Evolutionary conservation across 1,139 yeast genomes (phyloP).

Genomic region (Kodamaea suecica): DNA sequence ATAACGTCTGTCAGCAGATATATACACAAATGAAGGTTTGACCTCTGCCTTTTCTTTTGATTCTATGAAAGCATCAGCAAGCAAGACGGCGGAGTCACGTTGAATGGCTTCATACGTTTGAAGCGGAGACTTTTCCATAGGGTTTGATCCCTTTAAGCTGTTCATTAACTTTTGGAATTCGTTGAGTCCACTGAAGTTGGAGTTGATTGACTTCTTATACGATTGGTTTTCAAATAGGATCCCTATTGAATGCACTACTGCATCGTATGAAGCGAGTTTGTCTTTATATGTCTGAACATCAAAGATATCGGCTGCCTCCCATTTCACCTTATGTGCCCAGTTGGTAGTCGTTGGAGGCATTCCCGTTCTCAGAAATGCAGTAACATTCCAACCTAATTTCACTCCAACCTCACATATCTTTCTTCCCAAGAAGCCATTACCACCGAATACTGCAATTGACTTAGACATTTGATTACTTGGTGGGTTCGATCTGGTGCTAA

Average conservation of each 20-base stretch:
- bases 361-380: constrained; percentile 62
- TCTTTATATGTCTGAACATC: constrained; percentile 54
- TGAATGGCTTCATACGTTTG: constrained; percentile 63
- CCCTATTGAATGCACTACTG: constrained; percentile 86
- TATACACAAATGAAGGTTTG: constrained; percentile 59
- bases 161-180: constrained; percentile 31
- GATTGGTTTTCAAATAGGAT: constrained; percentile 61
- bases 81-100: constrained; percentile 62
- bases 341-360: constrained; percentile 42
- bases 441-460: constrained; percentile 73
- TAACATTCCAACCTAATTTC: constrained; percentile 58
- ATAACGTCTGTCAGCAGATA: constrained; percentile 73
- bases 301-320: constrained; percentile 69
- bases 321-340: constrained; percentile 61
- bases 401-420: constrained; percentile 72
- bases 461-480: constrained; percentile 21
- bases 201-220: constrained; percentile 57
- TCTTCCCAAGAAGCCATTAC: constrained; percentile 76
- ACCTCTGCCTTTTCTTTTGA: constrained; percentile 11
- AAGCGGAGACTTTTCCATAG: constrained; percentile 47
- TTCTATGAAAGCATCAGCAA: constrained; percentile 55
- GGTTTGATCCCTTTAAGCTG: constrained; percentile 42
- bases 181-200: constrained; percentile 33
- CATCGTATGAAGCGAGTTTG: constrained; percentile 47
- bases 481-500: neutral